Base-by-base conservation (phyloP, 225 moss, liverwort and hornwort genomes). In the Thuidium tamariscinum region DNA sequence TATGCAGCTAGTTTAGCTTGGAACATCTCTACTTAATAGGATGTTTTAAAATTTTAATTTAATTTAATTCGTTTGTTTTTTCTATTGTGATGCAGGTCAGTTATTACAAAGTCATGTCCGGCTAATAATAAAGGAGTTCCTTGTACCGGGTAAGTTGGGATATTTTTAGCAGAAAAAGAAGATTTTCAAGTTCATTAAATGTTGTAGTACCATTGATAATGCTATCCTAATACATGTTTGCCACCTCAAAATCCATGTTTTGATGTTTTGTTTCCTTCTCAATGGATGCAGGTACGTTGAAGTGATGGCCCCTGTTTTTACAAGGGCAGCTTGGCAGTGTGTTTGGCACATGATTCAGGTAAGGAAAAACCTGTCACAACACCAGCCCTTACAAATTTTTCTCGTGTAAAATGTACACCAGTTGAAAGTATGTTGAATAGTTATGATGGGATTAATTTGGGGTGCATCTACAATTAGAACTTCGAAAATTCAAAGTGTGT, bases 331-430 rank as follows among this genome's bases (percentile, higher is more conserved):
- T 86, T 93, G 93, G 93, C 79, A 70, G 36, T 93, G 93, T 49
- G 84, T 91, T 72, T 91, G 93, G 93, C 82, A 90, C 48, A 89
- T 91, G 93, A 70, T 93, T 74, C 89, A 93, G 93, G 93, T 91
- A 56, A 41, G 22, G 25, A 29, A 61, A 79, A 60, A 60, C 79
- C 23, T 80, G 30, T 30, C 46, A 44, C 46, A 21, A 23, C 44
- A 23, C 21, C 21, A 4, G 63, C 32, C 15, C 22, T 46, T 13
- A 2, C 41, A 78, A 74, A 23, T 9, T 41, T 41, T 41, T n/a
- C n/a, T n/a, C n/a, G 16, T 13, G 41, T 13, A 39, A 9, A 39
- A 29, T 59, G 19, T 27, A 27, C 8, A 13, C 12, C 25, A 25
- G 5, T 75, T 52, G 14, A 52, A n/a, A 61, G 61, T 52, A 74